Evolutionary conservation across 352 stramenopile genomes (phyloP).

Genomic region (Phytophthora rubi): DNA sequence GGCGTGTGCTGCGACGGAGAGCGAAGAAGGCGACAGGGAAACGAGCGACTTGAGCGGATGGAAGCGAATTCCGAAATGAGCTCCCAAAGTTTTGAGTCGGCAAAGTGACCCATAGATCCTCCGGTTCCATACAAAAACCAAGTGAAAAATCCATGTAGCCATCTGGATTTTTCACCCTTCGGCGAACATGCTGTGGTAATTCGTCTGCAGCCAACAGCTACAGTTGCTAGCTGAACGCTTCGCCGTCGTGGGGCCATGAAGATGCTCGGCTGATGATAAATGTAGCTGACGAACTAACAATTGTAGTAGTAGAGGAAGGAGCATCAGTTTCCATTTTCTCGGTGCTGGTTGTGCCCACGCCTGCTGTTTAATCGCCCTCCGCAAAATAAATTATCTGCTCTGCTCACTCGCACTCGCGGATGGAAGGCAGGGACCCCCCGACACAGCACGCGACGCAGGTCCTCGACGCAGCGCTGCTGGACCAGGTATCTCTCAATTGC

Average conservation of each 20-base stretch:
- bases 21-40: conserved; percentile 8
- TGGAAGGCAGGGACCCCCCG: conserved; percentile 52
- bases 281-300: too few species aligned
- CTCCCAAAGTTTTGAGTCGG: neutral
- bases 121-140: conserved; percentile 14
- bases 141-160: conserved; percentile 4
- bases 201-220: neutral
- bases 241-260: too few species aligned
- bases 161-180: conserved; percentile 3
- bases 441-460: conserved; percentile 58
- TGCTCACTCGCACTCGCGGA: conserved; percentile 51
- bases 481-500: conserved; percentile 55
- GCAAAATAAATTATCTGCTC: conserved; percentile 25
- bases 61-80: conserved; percentile 33
- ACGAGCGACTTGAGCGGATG: conserved; percentile 13
- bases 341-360: neutral
- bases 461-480: conserved; percentile 46
- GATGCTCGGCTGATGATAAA: too few species aligned
- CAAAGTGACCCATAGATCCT: neutral
- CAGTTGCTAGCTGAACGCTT: too few species aligned
- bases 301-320: neutral
- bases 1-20: conserved; percentile 5
- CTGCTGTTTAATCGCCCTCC: neutral
- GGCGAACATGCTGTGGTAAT: neutral
- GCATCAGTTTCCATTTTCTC: neutral